Conservation (phyloP, 495 filamentous ascomycete genomes). For the Parmelia sp. region DNA sequence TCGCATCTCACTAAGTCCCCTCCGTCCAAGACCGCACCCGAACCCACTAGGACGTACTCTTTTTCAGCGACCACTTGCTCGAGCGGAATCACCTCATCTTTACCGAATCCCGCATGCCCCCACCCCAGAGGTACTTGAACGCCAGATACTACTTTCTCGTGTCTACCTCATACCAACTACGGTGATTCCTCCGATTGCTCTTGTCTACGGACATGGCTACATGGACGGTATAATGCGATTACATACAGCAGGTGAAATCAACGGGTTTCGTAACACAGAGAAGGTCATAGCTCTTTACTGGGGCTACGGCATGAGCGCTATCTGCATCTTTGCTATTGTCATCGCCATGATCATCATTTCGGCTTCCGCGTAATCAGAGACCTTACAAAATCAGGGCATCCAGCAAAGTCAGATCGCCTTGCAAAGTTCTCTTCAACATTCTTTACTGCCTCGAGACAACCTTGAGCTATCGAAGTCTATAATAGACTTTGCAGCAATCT, state of each 20-base stretch:
- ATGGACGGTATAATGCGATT: slow-evolving; percentile 19
- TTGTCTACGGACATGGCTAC: slow-evolving; percentile 16
- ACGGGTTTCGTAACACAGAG: slow-evolving; percentile 15
- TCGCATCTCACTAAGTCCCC: not conserved
- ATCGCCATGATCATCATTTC: slow-evolving; percentile 13
- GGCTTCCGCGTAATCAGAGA: not conserved
- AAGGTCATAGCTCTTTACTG: slow-evolving; percentile 14
- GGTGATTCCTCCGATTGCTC: slow-evolving; percentile 8
- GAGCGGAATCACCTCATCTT: slow-evolving; percentile 19
- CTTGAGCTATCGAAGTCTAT: not conserved
- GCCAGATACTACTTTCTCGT: slow-evolving; percentile 2
- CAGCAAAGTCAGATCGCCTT: not conserved
- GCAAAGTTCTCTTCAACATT: not conserved
- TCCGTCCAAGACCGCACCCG: not conserved
- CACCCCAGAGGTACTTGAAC: slow-evolving; percentile 14
- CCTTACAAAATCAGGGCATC: not conserved
- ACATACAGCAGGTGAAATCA: slow-evolving; percentile 18
- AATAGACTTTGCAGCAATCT: not conserved
- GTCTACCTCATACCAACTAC: not conserved
- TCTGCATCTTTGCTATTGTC: slow-evolving; percentile 6
- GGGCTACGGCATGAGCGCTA: slow-evolving; percentile 6
- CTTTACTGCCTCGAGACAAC: not conserved
- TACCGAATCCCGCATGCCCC: not conserved
- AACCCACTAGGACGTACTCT: not conserved
- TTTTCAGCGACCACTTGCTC: slow-evolving; percentile 11